A percentile compares a stretch with the other conserved stretches of the same genome.
Conservation (phyloP, 2,329 filamentous ascomycete genomes). For the Juglanconis oblonga region DNA sequence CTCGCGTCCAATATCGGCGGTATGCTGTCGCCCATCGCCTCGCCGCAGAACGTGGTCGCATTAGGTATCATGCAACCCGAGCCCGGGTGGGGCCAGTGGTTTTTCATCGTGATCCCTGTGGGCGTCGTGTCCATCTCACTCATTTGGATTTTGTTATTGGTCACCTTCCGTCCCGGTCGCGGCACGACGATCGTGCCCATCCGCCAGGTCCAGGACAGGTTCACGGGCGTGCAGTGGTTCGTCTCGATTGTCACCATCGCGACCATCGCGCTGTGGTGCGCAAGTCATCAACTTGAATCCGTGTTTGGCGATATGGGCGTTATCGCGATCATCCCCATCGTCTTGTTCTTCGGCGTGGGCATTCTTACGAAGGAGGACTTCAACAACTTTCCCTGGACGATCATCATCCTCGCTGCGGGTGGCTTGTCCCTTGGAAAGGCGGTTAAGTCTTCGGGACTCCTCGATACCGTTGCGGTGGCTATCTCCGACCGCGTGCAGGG, state of each 20-base stretch:
- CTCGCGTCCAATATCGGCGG: constrained; percentile 94
- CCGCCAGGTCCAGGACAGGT: constrained; percentile 81
- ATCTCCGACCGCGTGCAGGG: constrained; percentile 74
- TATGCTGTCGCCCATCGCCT: constrained; percentile 94
- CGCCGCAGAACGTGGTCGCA: constrained; percentile 95
- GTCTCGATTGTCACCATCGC: constrained; percentile 77
- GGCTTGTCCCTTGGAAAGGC: constrained; percentile 90
- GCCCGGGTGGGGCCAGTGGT: constrained; percentile 94
- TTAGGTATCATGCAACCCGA: constrained; percentile 91
- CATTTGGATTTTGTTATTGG: constrained; percentile 84
- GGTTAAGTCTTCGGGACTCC: constrained; percentile 85
- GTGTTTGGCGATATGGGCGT: constrained; percentile 98
- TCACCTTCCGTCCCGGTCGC: constrained; percentile 80
- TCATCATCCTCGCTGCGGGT: constrained; percentile 95
- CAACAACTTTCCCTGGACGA: constrained; percentile 99
- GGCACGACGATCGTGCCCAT: constrained; percentile 91
- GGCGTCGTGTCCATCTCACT: constrained; percentile 83
- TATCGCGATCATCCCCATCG: constrained; percentile 91
- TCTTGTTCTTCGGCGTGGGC: constrained; percentile 93
- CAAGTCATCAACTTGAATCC: constrained; percentile 80
- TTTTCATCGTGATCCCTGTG: constrained; percentile 91
- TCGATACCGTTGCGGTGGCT: constrained; percentile 78
- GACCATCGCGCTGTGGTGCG: constrained; percentile 91
- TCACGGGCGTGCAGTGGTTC: constrained; percentile 89
- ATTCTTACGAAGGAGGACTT: constrained; percentile 98